Evolutionary conservation across 306 rosid species (phyloP), one percentile per base, ranked within the genome.

Genomic region (Prosopis cineraria): DNA sequence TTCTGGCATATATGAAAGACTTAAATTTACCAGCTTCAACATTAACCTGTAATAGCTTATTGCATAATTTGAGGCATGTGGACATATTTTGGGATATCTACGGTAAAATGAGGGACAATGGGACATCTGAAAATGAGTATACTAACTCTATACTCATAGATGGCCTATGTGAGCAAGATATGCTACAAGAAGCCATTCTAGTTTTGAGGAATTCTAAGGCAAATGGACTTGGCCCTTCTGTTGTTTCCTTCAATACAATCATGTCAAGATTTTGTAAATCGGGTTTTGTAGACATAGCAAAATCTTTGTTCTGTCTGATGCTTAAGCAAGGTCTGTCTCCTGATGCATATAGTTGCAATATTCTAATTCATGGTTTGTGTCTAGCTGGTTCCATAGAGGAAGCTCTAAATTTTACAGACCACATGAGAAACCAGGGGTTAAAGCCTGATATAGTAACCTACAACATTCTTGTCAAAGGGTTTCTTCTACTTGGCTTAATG

Each of bases 251-350:
- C 30, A 67, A 67, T 67, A 67, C 72, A 39, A 11, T 40, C 22
- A 67, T 67, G 50, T 67, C 72, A 67, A 67, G 72, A 67, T 67
- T 39, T 22, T 39, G 50, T 22, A 67, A 67, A 39, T 67, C 17
- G 4, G 52, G 72, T 39, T 67, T 67, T 37, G 72, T 67, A 13
- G 72, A 67, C 40, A 20, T 39, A 39, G 72, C 72, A 40, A 67
- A 67, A 22, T 67, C 72, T 39, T 67, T 67, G 17, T 40, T 67
- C 72, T 67, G 72, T 67, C 39, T 40, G 34, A 67, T 39, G 52
- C 72, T 67, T 37, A 67, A 67, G 72, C 72, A 67, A 67, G 52
- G 72, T 67, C 52, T 67, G 30, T 45, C 11, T 67, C 72, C 72
- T 67, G 72, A 67, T 40, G 48, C 72, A 67, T 67, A 67, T 67